phyloP scores from a whole-genome alignment of 2,329 filamentous ascomycete genomes.

The Alternaria brassicicola region DNA sequence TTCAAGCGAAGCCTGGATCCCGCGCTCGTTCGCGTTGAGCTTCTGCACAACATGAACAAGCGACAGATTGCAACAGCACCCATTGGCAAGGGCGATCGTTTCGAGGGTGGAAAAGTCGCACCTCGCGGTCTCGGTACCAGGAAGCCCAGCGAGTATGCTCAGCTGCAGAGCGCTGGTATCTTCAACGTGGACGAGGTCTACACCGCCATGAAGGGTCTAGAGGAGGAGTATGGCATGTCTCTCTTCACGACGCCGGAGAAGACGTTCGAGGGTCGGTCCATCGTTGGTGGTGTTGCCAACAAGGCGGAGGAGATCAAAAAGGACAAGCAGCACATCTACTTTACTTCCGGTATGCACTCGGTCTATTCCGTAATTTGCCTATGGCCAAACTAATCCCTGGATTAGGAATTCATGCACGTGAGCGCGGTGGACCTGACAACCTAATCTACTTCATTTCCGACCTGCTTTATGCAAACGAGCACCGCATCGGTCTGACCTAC shows the following conservation, averaged over 20 bases:
- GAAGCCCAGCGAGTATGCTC: constrained; percentile 34
- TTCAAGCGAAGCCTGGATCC: constrained; percentile 34
- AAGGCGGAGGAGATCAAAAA: constrained; percentile 53
- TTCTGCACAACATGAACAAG: constrained; percentile 35
- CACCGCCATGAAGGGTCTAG: constrained; percentile 54
- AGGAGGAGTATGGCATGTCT: constrained; percentile 51
- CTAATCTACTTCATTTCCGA: constrained; percentile 65
- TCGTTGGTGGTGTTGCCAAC: constrained; percentile 50
- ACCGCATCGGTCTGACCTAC: constrained; percentile 58
- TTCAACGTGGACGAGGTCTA: constrained; percentile 56
- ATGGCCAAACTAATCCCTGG: neutral
- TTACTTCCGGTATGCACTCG: constrained; percentile 52
- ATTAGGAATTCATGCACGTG: constrained; percentile 59
- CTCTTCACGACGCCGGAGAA: constrained; percentile 53
- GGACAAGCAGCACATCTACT: constrained; percentile 56
- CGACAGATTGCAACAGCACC: constrained; percentile 37
- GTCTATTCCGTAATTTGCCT: neutral
- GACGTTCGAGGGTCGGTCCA: constrained; percentile 51
- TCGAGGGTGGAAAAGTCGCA: constrained; percentile 52
- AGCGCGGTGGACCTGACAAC: constrained; percentile 64
- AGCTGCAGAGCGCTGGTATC: constrained; percentile 48
- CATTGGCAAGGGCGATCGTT: constrained; percentile 49
- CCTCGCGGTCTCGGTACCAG: constrained; percentile 53
- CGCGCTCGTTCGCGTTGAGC: constrained; percentile 30
- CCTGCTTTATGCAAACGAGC: constrained; percentile 60